Evolutionary conservation across 2,329 filamentous ascomycete species (phyloP).

Genomic region (Aureobasidium sp.): DNA sequence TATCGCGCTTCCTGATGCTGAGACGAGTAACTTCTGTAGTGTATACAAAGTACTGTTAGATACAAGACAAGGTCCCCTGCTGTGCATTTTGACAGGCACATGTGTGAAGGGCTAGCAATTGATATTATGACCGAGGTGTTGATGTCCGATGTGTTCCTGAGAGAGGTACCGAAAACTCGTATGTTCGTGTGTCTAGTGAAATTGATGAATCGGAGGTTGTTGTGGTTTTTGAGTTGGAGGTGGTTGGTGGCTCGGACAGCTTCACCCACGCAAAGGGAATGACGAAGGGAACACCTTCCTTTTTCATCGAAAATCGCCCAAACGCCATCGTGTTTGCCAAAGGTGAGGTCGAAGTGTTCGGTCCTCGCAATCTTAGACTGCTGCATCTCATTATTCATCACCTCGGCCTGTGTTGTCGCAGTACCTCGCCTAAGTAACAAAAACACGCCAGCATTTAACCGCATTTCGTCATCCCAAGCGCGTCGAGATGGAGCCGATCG

Average conservation of each 20-base stretch:
- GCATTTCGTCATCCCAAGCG: slow-evolving; percentile 5
- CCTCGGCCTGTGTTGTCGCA: not conserved
- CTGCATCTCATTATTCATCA: not conserved
- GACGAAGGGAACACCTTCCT: not conserved
- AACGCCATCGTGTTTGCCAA: not conserved
- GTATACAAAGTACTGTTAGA: too few species aligned
- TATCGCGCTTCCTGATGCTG: too few species aligned
- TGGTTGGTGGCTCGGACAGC: not conserved
- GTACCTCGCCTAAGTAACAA: not conserved
- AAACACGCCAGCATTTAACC: not conserved
- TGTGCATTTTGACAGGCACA: not conserved
- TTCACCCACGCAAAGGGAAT: not conserved
- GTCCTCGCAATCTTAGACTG: not conserved
- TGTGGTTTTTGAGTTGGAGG: not conserved
- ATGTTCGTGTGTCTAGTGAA: too few species aligned
- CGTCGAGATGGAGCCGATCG: slow-evolving; percentile 37
- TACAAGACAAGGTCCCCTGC: too few species aligned
- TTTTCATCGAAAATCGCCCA: not conserved
- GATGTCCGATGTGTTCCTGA: not conserved
- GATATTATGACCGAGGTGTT: not conserved
- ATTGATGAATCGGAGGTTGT: too few species aligned
- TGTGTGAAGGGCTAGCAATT: not conserved
- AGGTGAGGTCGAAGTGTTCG: not conserved
- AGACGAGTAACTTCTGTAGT: too few species aligned
- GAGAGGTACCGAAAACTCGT: too few species aligned